These are phyloP conservation scores for Elsinoe arachidis DNA, from an alignment of 2,329 filamentous ascomycete genomes.

Conservation along the genomic window DNA sequence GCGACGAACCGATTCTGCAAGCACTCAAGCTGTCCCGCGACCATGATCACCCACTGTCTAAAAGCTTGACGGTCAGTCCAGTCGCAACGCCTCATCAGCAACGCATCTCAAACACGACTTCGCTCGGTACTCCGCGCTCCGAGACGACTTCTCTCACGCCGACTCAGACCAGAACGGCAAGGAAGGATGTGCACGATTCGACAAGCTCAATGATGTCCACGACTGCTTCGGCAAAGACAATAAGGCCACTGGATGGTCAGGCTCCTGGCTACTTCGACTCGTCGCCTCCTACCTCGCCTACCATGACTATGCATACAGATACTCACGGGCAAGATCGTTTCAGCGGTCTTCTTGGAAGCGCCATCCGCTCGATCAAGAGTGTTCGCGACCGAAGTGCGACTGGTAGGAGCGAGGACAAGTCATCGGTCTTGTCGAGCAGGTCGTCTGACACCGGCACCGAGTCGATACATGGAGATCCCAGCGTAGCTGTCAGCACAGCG, in stretches of 20 bases:
- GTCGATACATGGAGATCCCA: conserved; percentile 52
- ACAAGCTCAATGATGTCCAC: conserved; percentile 31
- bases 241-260: conserved; percentile 34
- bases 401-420: conserved; percentile 38
- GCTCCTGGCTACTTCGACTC: conserved; percentile 25
- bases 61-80: conserved; percentile 64
- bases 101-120: conserved; percentile 12
- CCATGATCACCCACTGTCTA: conserved; percentile 63
- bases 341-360: conserved; percentile 38
- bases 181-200: conserved; percentile 15
- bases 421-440: conserved; percentile 57
- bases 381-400: conserved; percentile 35
- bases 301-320: conserved; percentile 37
- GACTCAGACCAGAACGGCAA: conserved; percentile 3
- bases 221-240: conserved; percentile 36
- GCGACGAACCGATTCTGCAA: conserved; percentile 49
- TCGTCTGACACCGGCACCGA: conserved; percentile 51
- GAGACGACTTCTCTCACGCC: conserved; percentile 1
- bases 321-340: conserved; percentile 34
- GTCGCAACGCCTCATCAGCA: conserved; percentile 29
- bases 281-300: conserved; percentile 32
- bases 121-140: conserved; percentile 7
- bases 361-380: conserved; percentile 39
- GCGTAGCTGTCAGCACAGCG: conserved; percentile 54
- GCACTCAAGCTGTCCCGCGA: conserved; percentile 43